A percentile compares a stretch with the other conserved stretches of the same genome.
Evolutionary conservation across 2,329 filamentous ascomycete genomes (phyloP).

Genomic region (Phaeosphaeriaceae sp.): DNA sequence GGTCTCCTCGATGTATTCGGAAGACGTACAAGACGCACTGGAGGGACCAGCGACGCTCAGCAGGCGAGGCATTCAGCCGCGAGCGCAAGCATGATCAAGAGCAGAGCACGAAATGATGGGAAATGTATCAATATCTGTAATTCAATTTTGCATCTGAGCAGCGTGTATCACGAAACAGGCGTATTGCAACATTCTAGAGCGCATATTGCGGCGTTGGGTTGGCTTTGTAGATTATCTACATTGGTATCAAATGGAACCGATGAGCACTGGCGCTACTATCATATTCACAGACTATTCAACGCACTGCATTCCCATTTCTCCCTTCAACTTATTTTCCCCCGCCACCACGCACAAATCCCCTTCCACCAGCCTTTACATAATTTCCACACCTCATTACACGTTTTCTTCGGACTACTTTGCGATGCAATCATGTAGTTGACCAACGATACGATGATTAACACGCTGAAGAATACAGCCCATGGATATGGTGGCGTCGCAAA

Average conservation of each 20-base stretch:
- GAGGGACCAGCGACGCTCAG: no score
- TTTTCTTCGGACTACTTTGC: background rate
- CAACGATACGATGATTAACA: slow-evolving; percentile 7
- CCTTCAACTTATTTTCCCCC: background rate
- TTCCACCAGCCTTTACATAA: background rate
- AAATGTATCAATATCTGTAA: background rate
- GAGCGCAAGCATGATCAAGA: no score
- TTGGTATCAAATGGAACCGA: background rate
- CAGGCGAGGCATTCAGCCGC: no score
- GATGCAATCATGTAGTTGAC: slow-evolving; percentile 17
- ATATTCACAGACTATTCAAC: background rate
- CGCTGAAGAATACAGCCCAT: slow-evolving; percentile 12
- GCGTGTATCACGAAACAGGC: background rate
- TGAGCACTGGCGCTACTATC: no score
- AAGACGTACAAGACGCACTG: no score
- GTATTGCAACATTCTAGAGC: background rate
- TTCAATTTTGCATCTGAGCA: background rate
- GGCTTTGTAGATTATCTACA: background rate
- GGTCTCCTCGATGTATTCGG: background rate
- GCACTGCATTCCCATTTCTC: background rate
- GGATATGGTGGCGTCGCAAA: slow-evolving; percentile 12
- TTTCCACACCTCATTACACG: background rate
- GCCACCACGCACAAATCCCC: background rate
- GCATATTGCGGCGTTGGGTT: background rate
- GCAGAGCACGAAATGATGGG: no score